Evolutionary conservation across 768 basidiomycete species (phyloP).

Genomic region (Pleurotus tuoliensis): DNA sequence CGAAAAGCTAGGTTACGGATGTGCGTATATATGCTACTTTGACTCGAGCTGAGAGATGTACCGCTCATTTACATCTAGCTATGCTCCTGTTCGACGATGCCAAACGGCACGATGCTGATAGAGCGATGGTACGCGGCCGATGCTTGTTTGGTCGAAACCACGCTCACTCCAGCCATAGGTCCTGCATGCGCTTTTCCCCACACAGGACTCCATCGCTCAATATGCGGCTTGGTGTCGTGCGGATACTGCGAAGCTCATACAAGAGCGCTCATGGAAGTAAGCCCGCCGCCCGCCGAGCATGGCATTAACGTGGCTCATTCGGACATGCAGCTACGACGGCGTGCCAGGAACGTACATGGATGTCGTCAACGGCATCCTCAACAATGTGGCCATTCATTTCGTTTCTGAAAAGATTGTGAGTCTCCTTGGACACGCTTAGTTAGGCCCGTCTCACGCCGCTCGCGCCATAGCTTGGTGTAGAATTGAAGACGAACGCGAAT

Average conservation of each 20-base stretch:
- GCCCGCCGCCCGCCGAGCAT: background rate
- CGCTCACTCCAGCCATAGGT: slow-evolving; percentile 7
- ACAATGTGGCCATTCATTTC: slow-evolving; percentile 37
- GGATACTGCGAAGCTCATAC: slow-evolving; percentile 23
- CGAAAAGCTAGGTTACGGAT: slow-evolving; percentile 36
- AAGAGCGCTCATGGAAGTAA: slow-evolving; percentile 18
- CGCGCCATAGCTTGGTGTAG: slow-evolving; percentile 33
- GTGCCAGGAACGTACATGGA: slow-evolving; percentile 36
- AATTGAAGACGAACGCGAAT: slow-evolving; percentile 41
- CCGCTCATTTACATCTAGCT: slow-evolving; percentile 1
- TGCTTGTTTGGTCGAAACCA: background rate
- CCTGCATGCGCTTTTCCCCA: slow-evolving; percentile 33
- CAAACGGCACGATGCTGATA: slow-evolving; percentile 28
- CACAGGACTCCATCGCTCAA: slow-evolving; percentile 22
- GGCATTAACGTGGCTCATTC: background rate
- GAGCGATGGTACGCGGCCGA: slow-evolving; percentile 13
- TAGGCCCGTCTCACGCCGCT: background rate
- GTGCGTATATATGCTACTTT: background rate
- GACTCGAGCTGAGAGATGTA: background rate
- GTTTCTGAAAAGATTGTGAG: slow-evolving; percentile 34
- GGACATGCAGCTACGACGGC: slow-evolving; percentile 20
- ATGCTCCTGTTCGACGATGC: slow-evolving; percentile 35
- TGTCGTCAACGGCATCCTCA: slow-evolving; percentile 46
- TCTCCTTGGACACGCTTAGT: background rate
- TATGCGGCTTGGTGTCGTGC: slow-evolving; percentile 27